phyloP scores from a whole-genome alignment of 352 stramenopile species.

The Globisporangium cederbergense region DNA sequence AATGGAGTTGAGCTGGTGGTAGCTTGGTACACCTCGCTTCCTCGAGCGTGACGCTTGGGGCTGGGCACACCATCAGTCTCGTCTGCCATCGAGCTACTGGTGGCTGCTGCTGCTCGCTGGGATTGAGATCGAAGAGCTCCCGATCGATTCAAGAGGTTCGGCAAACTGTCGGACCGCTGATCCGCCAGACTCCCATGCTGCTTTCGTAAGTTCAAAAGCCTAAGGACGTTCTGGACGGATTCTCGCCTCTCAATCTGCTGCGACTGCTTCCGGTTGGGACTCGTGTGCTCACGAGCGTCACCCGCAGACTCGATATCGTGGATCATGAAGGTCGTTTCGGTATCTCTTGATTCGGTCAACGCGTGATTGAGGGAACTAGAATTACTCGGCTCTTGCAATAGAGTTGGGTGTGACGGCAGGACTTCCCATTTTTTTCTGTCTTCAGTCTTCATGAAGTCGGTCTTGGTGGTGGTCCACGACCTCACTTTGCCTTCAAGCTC shows the following conservation, averaged over 20 bases:
- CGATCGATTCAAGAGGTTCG: conserved; percentile 9
- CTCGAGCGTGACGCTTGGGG: conserved; percentile 5
- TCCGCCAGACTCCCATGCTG: conserved; percentile 11
- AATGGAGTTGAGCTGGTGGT: not conserved
- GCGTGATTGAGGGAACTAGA: not conserved
- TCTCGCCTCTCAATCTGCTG: conserved; percentile 20
- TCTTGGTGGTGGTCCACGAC: not conserved
- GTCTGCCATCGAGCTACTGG: not conserved
- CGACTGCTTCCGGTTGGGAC: not conserved
- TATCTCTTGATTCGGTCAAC: too few species aligned
- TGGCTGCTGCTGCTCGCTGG: not conserved
- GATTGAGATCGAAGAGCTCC: not conserved
- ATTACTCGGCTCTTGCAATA: not conserved
- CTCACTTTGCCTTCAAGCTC: conserved; percentile 12
- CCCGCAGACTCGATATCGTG: conserved; percentile 4
- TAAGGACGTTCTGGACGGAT: conserved; percentile 50
- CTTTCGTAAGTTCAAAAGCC: conserved; percentile 49
- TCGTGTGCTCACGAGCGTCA: not conserved
- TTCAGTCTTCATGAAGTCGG: not conserved
- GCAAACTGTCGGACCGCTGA: conserved; percentile 1
- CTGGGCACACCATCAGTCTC: not conserved
- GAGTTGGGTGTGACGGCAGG: too few species aligned
- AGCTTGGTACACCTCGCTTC: not conserved
- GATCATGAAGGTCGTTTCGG: not conserved
- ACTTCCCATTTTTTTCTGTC: not conserved